phyloP scores from a whole-genome alignment of 352 stramenopile species.

The Globisporangium irregulare region DNA sequence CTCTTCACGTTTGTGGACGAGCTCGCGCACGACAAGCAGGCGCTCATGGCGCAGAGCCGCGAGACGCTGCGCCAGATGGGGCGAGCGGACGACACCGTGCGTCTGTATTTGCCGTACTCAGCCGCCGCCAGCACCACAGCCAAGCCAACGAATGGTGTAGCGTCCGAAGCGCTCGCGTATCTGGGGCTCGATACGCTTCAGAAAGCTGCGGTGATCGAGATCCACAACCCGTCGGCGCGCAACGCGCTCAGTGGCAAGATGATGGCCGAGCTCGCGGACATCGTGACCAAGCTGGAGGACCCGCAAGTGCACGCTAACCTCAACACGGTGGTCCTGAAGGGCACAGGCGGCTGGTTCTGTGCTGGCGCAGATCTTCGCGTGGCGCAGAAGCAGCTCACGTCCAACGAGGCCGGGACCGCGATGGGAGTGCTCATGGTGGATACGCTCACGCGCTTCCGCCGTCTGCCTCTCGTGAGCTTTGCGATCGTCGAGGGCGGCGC shows the following conservation, averaged over 20 bases:
- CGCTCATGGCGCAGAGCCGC: slow-evolving; percentile 35
- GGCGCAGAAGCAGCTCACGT: slow-evolving; percentile 74
- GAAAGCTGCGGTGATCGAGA: slow-evolving; percentile 60
- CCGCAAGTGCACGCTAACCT: slow-evolving; percentile 47
- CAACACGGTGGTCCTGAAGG: slow-evolving; percentile 57
- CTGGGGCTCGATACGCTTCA: slow-evolving; percentile 24
- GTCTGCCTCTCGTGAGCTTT: slow-evolving; percentile 78
- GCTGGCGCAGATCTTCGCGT: slow-evolving; percentile 79
- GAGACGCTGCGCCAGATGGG: slow-evolving; percentile 47
- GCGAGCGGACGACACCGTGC: slow-evolving; percentile 31
- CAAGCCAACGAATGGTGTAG: background rate
- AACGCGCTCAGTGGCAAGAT: slow-evolving; percentile 86
- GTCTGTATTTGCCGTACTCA: slow-evolving; percentile 25
- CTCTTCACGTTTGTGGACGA: slow-evolving; percentile 59
- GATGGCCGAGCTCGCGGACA: slow-evolving; percentile 83
- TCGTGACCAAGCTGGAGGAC: slow-evolving; percentile 59
- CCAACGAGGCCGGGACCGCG: slow-evolving; percentile 47
- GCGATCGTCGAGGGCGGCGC: slow-evolving; percentile 76
- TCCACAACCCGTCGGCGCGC: slow-evolving; percentile 62
- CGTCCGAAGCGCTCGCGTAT: slow-evolving; percentile 6
- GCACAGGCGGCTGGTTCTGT: slow-evolving; percentile 76
- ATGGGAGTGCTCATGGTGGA: slow-evolving; percentile 80
- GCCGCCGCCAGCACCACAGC: slow-evolving; percentile 16
- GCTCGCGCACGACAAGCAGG: slow-evolving; percentile 30
- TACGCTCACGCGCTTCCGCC: slow-evolving; percentile 64